These are phyloP conservation scores for Cystobasidium slooffiae DNA, from an alignment of 1,284 basidiomycete species.

Conservation along the genomic window DNA sequence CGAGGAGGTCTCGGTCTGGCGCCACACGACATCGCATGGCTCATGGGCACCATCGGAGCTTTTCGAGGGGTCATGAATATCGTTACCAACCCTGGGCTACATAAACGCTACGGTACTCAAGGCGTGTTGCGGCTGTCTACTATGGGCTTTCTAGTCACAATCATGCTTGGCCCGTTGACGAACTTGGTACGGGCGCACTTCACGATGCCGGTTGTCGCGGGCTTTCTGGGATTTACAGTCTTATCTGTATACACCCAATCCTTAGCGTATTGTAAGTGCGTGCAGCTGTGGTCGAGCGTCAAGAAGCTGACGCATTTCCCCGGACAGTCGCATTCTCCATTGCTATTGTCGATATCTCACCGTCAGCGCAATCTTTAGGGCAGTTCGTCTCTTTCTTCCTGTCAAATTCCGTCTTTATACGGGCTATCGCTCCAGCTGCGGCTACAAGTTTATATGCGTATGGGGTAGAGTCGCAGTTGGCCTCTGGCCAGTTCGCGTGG, in stretches of 20 bases:
- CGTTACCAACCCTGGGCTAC: neutral
- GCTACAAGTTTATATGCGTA: slow-evolving; percentile 13
- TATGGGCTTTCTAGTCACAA: neutral
- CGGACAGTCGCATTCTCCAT: neutral
- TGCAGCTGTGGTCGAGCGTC: neutral
- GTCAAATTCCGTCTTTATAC: neutral
- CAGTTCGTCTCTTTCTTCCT: neutral
- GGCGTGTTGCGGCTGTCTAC: neutral
- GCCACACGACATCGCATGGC: neutral
- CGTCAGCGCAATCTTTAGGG: slow-evolving; percentile 2
- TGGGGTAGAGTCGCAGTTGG: slow-evolving; percentile 24
- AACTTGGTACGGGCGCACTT: neutral
- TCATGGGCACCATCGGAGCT: neutral
- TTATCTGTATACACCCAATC: neutral
- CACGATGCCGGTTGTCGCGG: neutral
- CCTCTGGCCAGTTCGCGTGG: slow-evolving; percentile 21
- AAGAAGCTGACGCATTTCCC: no score
- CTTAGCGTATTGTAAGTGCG: neutral
- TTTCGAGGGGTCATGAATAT: neutral
- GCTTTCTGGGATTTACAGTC: neutral
- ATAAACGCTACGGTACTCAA: neutral
- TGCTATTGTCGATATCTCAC: slow-evolving; percentile 9
- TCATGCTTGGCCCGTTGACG: neutral
- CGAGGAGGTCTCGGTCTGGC: slow-evolving; percentile 15
- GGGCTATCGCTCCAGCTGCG: slow-evolving; percentile 8